Base-by-base conservation (phyloP, 257 asterid genomes). In the Solanum verrucosum region DNA sequence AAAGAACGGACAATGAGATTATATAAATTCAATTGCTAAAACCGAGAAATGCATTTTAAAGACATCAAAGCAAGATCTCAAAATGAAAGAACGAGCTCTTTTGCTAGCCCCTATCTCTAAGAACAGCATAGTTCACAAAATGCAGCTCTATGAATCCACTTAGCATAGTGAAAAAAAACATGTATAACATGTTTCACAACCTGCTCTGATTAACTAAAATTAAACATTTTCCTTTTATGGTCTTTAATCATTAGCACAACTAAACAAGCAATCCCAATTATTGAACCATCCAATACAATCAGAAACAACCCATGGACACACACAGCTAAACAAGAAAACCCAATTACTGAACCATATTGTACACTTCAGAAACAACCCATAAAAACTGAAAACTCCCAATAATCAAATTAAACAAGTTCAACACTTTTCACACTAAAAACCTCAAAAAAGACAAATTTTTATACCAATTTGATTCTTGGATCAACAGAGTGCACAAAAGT, bases 401-500 rank as follows among this genome's bases (percentile, higher is more conserved):
- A 38, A 74, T n/a, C 49, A 87, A 82, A 88, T 25, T n/a, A 35
- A 74, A 52, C 38, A 81, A 18, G 79, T 67, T 84, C 59, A 86
- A 74, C 10, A 38, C 60, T 77, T 37, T 1, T 40, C 60, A 34
- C n/a, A 49, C 29, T 25, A 25, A 84, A 70, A 33, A 42, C 49
- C 25, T 10, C 6, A 18, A 72, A 85, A 40, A 65, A 40, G 59
- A 11, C 33, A 70, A 78, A 2, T 1, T 52, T 87, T 14, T 23
- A 38, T 94, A 97, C 98, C 98, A 95, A 90, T 93, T 97, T 97
- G 90, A 96, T 94, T 89, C 98, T 93, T 84, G 98, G 98, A 87
- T 97, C 99, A 11, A 96, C 98, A 63, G 91, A 89, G 93, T 97
- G 99, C 96, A 97, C 91, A 93, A 95, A 95, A 90, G 99, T 97